Evolutionary conservation across 2,329 filamentous ascomycete genomes (phyloP), one percentile per base, ranked within the genome.

Genomic region (Diaporthe sp.): DNA sequence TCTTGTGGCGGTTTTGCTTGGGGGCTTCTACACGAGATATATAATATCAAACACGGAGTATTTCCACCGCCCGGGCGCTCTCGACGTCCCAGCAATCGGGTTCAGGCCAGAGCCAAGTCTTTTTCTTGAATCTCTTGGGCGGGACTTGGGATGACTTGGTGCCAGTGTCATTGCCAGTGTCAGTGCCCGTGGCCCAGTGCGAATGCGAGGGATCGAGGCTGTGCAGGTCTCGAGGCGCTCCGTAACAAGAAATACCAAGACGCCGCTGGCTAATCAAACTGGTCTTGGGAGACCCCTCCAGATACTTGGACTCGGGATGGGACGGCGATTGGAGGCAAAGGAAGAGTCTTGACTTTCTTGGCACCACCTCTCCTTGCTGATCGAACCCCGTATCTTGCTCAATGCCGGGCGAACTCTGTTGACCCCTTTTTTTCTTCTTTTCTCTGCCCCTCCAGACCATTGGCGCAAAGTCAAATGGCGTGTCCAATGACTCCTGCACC

Each of bases 11-110:
- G n/a, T 4, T 25, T 17, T 10, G 12, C 44, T 31, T 25, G 44
- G 44, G 61, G 44, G 44, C 47, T 39, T 67, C 44, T 67, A 67
- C 61, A 49, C 28, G 42, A 68, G 31, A 68, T 51, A 51, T 68
- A 68, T 68, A 39, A 68, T 68, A 53, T 68, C 47, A 53, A 39
- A 39, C 63, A 68, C 63, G 63, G 63, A 68, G 63, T 68, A 68
- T 53, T 68, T 53, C 47, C 63, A 68, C 2, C 44, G 31, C 44
- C 63, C 63, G 63, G 63, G 63, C 63, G 44, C 44, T 51, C 10
- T 51, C 28, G 20, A 53, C 22, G 63, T 39, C 63, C 63, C 63
- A 53, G 63, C 47, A 53, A 25, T 68, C 63, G 22, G 63, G 63
- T 25, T 53, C 22, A 39, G 63, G 13, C 22, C 47, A 68, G 47